phyloP scores from a whole-genome alignment of 345 rosid genomes.

The Schrenkiella parvula region DNA sequence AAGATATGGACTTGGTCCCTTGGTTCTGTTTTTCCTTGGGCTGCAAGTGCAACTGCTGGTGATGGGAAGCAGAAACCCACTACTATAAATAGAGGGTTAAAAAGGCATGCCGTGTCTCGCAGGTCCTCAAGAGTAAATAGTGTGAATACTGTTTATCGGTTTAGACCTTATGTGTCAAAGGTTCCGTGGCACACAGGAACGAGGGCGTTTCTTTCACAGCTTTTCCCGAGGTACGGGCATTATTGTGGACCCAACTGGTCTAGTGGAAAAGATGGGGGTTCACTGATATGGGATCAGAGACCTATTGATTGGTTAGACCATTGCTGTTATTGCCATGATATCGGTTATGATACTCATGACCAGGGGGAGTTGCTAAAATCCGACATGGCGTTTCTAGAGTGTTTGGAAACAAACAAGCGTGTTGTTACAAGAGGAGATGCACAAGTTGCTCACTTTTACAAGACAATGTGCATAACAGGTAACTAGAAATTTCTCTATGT shows the following conservation, averaged over 20 bases:
- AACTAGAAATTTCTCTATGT: conserved; percentile 3
- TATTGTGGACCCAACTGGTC: conserved; percentile 99
- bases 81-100: conserved; percentile 60
- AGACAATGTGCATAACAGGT: conserved; percentile 91
- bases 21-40: conserved; percentile 56
- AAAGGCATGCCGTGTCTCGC: conserved; percentile 41
- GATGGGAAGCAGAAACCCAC: conserved; percentile 45
- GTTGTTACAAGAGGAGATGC: conserved; percentile 60
- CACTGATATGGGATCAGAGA: conserved; percentile 82
- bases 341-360: conserved; percentile 88
- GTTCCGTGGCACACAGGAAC: conserved; percentile 97
- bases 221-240: conserved; percentile 92
- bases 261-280: conserved; percentile 85
- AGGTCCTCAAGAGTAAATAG: conserved; percentile 16
- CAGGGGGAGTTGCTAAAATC: conserved; percentile 83
- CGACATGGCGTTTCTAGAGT: conserved; percentile 82
- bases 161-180: conserved; percentile 88
- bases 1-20: conserved; percentile 62
- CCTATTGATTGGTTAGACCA: conserved; percentile 96
- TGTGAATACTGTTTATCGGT: conserved; percentile 43
- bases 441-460: conserved; percentile 60
- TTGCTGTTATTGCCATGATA: conserved; percentile 97
- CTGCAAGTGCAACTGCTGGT: conserved; percentile 1
- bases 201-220: conserved; percentile 81
- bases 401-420: conserved; percentile 69